Evolutionary conservation across 1,284 basidiomycete species (phyloP), one percentile per base, ranked within the genome.

Genomic region (Leccinum subrobustum): DNA sequence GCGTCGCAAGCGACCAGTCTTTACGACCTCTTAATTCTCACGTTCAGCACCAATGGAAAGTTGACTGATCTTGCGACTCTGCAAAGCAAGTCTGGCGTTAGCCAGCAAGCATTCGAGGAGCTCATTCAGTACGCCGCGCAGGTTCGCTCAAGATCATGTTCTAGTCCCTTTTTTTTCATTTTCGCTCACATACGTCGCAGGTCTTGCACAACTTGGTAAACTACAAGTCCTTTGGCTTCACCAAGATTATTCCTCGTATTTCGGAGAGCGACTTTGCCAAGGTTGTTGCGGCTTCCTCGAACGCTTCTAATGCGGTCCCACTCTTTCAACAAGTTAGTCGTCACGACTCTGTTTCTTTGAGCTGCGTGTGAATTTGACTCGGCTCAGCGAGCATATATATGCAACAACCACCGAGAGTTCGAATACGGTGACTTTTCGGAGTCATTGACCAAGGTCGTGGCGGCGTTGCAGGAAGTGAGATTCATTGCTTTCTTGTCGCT

Each of bases 201-300:
- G 84, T 86, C 35, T 70, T 92, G 60, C 87, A 86, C 72, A 93
- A 93, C 68, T 77, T 93, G 37, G 86, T 85, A 20, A 93, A 93
- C 74, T 93, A 85, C 76, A 88, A 83, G 71, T 84, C 82, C 3
- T 94, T 94, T 65, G 92, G 92, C 0, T 91, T 89, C 68, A 91
- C 89, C 52, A 94, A 94, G 75, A 88, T 94, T 65, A 73, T 92
- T 58, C 92, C 92, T 31, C 87, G 92, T 37, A 68, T 89, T 42
- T 68, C 84, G 4, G 68, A 80, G 39, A 79, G 76, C 16, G 85
- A 83, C 65, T 93, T 94, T 69, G 82, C 79, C 50, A 78, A 78
- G 9, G 83, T 90, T 27, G 78, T 93, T 14, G 73, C 76, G n/a
- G 78, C 79, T 8, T 91, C 88, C 29, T 76, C 77, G 6, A 88